A percentile compares a stretch with the other conserved stretches of the same genome.
phyloP scores from a whole-genome alignment of 441 rosid species.

The Syzygium syzygioides region DNA sequence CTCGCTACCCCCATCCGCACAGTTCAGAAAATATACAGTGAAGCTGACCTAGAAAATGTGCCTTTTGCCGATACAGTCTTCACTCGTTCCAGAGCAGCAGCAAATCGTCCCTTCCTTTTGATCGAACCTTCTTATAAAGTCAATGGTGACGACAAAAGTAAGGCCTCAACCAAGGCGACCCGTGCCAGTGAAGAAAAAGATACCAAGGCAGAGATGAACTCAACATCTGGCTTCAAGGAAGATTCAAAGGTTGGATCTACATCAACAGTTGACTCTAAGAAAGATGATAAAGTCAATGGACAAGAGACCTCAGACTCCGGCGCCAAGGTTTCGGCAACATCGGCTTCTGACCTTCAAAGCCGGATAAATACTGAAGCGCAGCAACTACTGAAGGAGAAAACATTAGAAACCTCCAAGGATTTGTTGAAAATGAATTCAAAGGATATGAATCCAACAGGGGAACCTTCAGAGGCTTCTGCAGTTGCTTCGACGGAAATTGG shows the following conservation, averaged over 20 bases:
- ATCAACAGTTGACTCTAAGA: conserved; percentile 22
- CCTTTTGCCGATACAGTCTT: conserved; percentile 45
- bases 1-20: conserved; percentile 72
- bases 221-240: conserved; percentile 20
- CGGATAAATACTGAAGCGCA: background rate
- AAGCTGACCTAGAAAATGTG: conserved; percentile 43
- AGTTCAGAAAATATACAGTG: conserved; percentile 50
- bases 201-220: conserved; percentile 28
- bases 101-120: conserved; percentile 36
- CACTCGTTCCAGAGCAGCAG: conserved; percentile 28
- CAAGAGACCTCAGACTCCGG: background rate
- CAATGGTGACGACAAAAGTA: conserved; percentile 37
- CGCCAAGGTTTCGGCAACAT: background rate
- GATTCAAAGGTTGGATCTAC: conserved; percentile 25
- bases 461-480: background rate
- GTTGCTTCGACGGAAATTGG: conserved; percentile 12
- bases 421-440: background rate
- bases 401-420: background rate
- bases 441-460: background rate
- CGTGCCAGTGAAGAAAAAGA: conserved; percentile 44
- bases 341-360: background rate
- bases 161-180: conserved; percentile 29
- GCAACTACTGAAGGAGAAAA: background rate
- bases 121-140: conserved; percentile 57
- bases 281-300: conserved; percentile 24